Evolutionary conservation across 1,284 basidiomycete genomes (phyloP).

Genomic region (Ceratobasidium sp.): DNA sequence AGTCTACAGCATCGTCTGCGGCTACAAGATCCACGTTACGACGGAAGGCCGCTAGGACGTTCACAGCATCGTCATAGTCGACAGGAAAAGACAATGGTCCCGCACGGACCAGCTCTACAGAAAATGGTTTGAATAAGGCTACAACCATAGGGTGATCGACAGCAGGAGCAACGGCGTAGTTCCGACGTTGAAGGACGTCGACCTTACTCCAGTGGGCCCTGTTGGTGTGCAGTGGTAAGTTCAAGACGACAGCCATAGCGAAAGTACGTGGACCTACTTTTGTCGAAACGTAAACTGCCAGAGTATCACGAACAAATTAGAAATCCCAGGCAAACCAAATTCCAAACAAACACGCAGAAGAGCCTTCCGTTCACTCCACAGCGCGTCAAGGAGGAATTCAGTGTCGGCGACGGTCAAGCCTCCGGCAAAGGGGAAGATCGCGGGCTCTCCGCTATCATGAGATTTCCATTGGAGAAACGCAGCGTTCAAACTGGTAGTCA

Average conservation of each 20-base stretch:
- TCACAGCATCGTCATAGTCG: background rate
- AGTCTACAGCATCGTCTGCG: background rate
- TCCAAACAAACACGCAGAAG: background rate
- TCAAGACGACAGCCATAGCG: background rate
- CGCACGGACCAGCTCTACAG: background rate
- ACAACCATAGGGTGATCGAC: background rate
- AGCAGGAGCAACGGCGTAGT: background rate
- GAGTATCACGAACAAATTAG: background rate
- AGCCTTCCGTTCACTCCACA: background rate
- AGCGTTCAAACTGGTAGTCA: background rate
- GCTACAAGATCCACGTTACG: background rate
- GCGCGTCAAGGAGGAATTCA: background rate
- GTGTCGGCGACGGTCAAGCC: background rate
- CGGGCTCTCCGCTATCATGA: background rate
- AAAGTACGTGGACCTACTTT: background rate
- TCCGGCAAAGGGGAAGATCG: background rate
- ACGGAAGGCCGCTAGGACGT: background rate
- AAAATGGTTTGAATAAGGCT: slow-evolving; percentile 1
- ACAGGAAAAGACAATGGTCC: background rate
- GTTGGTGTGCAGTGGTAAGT: background rate
- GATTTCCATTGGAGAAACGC: background rate
- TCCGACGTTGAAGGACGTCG: background rate
- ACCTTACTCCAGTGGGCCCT: background rate
- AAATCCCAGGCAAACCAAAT: background rate
- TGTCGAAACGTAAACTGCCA: background rate